Evolutionary conservation across 306 rosid species (phyloP).

Genomic region (Vicia villosa): DNA sequence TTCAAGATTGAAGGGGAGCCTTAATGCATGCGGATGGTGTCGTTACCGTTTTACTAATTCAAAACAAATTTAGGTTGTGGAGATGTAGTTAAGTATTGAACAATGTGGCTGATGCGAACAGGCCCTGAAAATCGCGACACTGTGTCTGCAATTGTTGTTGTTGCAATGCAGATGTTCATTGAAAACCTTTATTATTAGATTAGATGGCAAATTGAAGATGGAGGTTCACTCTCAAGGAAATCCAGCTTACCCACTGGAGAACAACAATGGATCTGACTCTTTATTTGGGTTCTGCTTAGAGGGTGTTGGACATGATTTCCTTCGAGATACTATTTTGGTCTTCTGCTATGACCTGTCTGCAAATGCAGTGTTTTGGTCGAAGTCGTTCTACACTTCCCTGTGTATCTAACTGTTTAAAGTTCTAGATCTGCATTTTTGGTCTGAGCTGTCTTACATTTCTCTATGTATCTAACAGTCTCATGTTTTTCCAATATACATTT

Average conservation of each 20-base stretch:
- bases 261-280: neutral
- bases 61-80: neutral
- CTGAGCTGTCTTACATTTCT: neutral
- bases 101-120: neutral
- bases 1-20: neutral
- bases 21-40: neutral
- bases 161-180: neutral
- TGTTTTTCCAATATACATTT: neutral
- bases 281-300: neutral
- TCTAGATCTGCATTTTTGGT: neutral
- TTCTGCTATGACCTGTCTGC: neutral
- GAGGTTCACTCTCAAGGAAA: neutral
- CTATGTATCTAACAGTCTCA: neutral
- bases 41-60: neutral
- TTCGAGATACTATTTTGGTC: neutral
- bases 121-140: neutral
- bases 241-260: neutral
- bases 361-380: neutral
- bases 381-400: neutral
- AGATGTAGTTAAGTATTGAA: neutral
- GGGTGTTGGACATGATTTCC: neutral
- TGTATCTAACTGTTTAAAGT: neutral
- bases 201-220: neutral
- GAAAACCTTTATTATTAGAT: slow-evolving; percentile 1
- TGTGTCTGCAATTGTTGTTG: neutral